Evolutionary conservation across 2,329 filamentous ascomycete species (phyloP).

Genomic region (Nothophaeocryptopus gaeumannii): DNA sequence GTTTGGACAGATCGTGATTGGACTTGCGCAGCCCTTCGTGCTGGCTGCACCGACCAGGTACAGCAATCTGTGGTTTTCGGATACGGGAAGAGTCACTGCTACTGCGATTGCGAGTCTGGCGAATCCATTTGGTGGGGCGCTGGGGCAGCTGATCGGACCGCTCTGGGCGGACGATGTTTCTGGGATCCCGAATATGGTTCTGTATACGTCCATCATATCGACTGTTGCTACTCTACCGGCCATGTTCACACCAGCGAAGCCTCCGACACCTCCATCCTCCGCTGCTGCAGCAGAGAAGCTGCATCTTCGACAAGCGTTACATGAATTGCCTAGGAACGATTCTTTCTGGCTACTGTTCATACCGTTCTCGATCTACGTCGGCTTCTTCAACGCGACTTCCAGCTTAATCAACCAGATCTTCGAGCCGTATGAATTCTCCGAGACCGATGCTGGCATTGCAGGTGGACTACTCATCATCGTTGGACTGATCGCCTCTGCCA

Average conservation of each 20-base stretch:
- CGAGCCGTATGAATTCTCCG: constrained; percentile 76
- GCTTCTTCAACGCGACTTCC: constrained; percentile 89
- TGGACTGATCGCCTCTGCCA: constrained; percentile 72
- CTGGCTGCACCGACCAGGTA: constrained; percentile 85
- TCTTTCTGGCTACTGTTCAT: constrained; percentile 79
- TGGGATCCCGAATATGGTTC: constrained; percentile 75
- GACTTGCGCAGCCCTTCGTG: constrained; percentile 87
- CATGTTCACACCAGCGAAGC: constrained; percentile 73
- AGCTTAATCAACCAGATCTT: constrained; percentile 89
- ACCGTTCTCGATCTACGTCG: constrained; percentile 82
- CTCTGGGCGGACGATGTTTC: constrained; percentile 63
- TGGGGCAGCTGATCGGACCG: constrained; percentile 84
- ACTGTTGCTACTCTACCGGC: constrained; percentile 68
- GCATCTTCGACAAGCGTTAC: constrained; percentile 55
- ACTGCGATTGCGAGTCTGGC: constrained; percentile 82
- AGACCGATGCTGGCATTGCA: constrained; percentile 82
- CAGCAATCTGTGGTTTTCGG: constrained; percentile 92
- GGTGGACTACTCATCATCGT: constrained; percentile 87
- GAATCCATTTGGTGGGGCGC: constrained; percentile 84
- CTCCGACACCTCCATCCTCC: constrained; percentile 73
- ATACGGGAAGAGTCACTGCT: constrained; percentile 75
- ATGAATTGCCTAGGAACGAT: constrained; percentile 49
- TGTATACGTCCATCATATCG: constrained; percentile 49
- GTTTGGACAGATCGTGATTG: constrained; percentile 88
- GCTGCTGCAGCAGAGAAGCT: constrained; percentile 57